Evolutionary conservation across 2,329 filamentous ascomycete genomes (phyloP).

Genomic region (Plectosphaerella cucumerina): DNA sequence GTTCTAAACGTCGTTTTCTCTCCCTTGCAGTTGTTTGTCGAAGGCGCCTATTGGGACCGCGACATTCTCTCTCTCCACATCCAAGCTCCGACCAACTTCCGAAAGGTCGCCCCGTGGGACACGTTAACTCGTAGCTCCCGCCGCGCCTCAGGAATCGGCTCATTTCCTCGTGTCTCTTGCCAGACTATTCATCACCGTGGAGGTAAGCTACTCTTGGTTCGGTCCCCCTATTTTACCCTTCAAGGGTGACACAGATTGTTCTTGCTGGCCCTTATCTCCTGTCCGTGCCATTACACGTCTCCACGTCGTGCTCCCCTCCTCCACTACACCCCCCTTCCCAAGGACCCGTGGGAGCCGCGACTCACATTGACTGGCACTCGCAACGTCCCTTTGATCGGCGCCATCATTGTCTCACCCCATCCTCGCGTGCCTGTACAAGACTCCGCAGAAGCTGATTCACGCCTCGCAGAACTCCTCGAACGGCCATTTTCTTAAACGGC

Average conservation of each 20-base stretch:
- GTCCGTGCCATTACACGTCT: conserved; percentile 14
- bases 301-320: neutral
- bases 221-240: neutral
- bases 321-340: neutral
- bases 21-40: conserved; percentile 39
- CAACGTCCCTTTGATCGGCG: conserved; percentile 10
- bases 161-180: conserved; percentile 36
- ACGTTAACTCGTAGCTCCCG: conserved; percentile 63
- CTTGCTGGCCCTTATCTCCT: conserved; percentile 15
- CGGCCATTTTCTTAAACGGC: conserved; percentile 42
- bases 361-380: conserved; percentile 1
- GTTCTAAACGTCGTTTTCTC: conserved; percentile 18
- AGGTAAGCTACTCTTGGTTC: conserved; percentile 44
- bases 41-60: conserved; percentile 20
- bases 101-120: conserved; percentile 48
- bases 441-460: conserved; percentile 23
- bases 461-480: conserved; percentile 36
- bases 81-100: conserved; percentile 35
- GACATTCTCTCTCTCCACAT: conserved; percentile 36
- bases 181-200: conserved; percentile 32
- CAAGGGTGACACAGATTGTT: neutral
- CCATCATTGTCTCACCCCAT: conserved; percentile 1
- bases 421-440: conserved; percentile 1
- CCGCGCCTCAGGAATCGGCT: conserved; percentile 44
- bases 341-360: neutral